Evolutionary conservation across 2,329 filamentous ascomycete genomes (phyloP).

Genomic region (Nothophaeocryptopus gaeumannii): DNA sequence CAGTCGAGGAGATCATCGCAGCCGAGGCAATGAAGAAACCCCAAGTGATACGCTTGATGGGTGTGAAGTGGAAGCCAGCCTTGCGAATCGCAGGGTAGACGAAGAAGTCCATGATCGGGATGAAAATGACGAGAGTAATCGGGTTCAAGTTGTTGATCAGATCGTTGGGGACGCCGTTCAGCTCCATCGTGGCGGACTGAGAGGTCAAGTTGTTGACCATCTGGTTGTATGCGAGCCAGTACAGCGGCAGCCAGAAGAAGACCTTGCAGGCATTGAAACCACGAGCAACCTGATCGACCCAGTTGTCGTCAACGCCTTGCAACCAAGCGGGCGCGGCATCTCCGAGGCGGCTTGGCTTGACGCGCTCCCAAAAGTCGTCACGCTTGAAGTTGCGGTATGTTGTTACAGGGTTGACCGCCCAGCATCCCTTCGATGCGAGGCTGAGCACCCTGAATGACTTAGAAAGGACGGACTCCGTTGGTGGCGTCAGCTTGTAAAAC

Average conservation of each 20-base stretch:
- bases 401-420: constrained; percentile 58
- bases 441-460: constrained; percentile 63
- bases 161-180: constrained; percentile 49
- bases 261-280: constrained; percentile 66
- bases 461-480: constrained; percentile 65
- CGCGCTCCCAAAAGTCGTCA: constrained; percentile 61
- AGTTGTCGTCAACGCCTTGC: constrained; percentile 72
- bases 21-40: constrained; percentile 54
- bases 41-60: constrained; percentile 54
- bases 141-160: constrained; percentile 41
- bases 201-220: constrained; percentile 51
- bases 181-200: constrained; percentile 42
- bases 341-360: constrained; percentile 64
- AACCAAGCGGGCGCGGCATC: constrained; percentile 65
- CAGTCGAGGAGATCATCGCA: constrained; percentile 53
- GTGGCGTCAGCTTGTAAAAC: constrained; percentile 60
- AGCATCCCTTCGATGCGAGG: constrained; percentile 57
- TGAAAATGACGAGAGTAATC: constrained; percentile 40
- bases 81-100: constrained; percentile 48
- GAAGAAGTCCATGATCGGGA: constrained; percentile 45
- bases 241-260: constrained; percentile 53
- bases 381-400: constrained; percentile 58
- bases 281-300: constrained; percentile 73
- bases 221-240: constrained; percentile 60
- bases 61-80: constrained; percentile 42